A percentile compares a stretch with the other conserved stretches of the same genome.
phyloP scores from a whole-genome alignment of 305 asterid genomes.

The Fraxinus albicans region DNA sequence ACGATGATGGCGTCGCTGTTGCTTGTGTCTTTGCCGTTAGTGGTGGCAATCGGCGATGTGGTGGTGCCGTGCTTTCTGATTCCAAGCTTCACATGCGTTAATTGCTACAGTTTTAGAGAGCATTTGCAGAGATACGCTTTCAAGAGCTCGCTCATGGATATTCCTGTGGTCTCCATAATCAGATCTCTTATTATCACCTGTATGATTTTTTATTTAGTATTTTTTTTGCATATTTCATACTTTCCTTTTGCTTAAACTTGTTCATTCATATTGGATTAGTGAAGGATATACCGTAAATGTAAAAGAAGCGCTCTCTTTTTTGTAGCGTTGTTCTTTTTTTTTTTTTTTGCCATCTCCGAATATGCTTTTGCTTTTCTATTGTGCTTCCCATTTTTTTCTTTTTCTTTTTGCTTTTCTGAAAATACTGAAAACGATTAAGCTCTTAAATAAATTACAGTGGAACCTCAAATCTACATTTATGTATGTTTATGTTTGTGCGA shows the following conservation, averaged over 20 bases:
- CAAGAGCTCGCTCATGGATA: conserved; percentile 79
- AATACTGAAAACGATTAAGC: neutral
- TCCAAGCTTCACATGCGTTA: conserved; percentile 74
- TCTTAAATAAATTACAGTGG: neutral
- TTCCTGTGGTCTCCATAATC: conserved; percentile 75
- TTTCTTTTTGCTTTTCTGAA: conserved; percentile 1
- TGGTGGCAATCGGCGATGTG: conserved; percentile 66
- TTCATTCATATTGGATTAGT: neutral
- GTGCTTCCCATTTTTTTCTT: neutral
- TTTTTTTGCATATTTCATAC: neutral
- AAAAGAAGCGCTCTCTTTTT: neutral
- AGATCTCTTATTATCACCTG: conserved; percentile 82
- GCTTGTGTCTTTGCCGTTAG: conserved; percentile 69
- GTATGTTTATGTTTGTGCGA: neutral
- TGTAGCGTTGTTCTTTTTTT: too few relatives aligned
- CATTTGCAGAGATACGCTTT: conserved; percentile 74
- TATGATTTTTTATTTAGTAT: conserved; percentile 27
- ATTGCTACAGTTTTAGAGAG: conserved; percentile 55
- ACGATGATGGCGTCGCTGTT: conserved; percentile 76
- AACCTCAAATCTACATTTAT: conserved; percentile 15
- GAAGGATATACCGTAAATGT: neutral
- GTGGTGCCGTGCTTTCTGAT: conserved; percentile 63
- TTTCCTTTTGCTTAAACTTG: neutral
- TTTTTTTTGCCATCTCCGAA: neutral
- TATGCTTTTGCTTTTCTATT: conserved; percentile 16